Percentiles rank a stretch among this genome's conserved stretches.
Evolutionary conservation across 805 yeast genomes (phyloP).

Genomic region (Nadsonia fulvescens): DNA sequence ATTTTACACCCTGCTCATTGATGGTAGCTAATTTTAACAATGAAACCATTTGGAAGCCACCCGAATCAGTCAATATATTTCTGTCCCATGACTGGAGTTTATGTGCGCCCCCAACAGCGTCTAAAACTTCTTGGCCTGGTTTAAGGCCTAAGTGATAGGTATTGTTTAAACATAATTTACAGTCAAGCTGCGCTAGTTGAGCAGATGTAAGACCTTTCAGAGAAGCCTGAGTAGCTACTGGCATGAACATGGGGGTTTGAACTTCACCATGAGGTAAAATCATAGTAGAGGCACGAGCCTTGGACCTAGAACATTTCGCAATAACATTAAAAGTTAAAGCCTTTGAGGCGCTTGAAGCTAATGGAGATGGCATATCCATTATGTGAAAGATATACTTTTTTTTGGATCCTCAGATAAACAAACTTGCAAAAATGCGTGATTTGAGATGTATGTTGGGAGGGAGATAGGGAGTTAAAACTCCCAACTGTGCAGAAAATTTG

Average conservation of each 20-base stretch:
- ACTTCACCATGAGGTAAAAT: constrained; percentile 25
- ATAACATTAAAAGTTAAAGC: constrained; percentile 23
- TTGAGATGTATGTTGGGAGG: no score
- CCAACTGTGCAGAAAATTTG: no score
- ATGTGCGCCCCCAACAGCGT: constrained; percentile 27
- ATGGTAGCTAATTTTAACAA: constrained; percentile 26
- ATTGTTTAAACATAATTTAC: constrained; percentile 26
- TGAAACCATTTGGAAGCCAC: constrained; percentile 30
- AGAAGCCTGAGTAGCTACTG: constrained; percentile 30
- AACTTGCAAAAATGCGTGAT: no score
- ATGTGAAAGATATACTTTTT: no score
- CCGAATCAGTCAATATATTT: constrained; percentile 26
- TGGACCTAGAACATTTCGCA: constrained; percentile 25
- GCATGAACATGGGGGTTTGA: constrained; percentile 29
- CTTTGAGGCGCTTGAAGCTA: no score
- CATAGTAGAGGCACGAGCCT: constrained; percentile 26
- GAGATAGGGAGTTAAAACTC: no score
- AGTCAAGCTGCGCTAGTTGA: constrained; percentile 22
- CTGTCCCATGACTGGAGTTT: constrained; percentile 24
- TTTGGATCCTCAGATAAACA: no score
- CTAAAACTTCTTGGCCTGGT: constrained; percentile 26
- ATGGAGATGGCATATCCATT: no score
- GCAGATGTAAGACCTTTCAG: constrained; percentile 26
- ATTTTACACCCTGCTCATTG: constrained; percentile 29
- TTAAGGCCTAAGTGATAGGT: constrained; percentile 27